Evolutionary conservation across 1,284 basidiomycete genomes (phyloP), one percentile per base, ranked within the genome.

Genomic region (Microbotryum violaceum): DNA sequence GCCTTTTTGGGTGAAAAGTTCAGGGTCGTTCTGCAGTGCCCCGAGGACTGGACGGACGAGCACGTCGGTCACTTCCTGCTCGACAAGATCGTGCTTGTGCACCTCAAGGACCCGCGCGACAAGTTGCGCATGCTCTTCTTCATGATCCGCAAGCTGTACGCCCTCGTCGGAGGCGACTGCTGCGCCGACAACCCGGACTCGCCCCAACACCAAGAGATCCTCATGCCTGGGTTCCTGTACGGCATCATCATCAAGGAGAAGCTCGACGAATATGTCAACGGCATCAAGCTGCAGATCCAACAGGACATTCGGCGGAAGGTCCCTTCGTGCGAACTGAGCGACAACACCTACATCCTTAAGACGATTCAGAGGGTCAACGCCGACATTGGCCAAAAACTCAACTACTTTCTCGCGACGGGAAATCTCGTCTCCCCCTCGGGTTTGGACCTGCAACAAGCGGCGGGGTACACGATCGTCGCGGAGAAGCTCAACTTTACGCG

Each of bases 401-500:
- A 89, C 23, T 94, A 94, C 74, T 99, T 99, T 81, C 83, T 99
- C 37, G 96, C 96, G 14, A 98, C 96, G 3, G 96, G 96, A 54
- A 98, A 98, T 75, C 80, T 99, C 29, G 83, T 93, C 53, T 97
- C 96, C 8, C 91, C 91, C 0, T 88, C 91, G 0, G 96, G 96
- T 65, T 85, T 99, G 58, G 96, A 98, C 77, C 79, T 99, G 21
- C 94, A 98, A 75, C 96, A 99, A 78, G 88, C 91, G 0, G 88
- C 90, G 20, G 96, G 96, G 52, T 98, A 96, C 78, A 97, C 96
- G 5, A 94, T 99, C 71, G 89, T 98, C 51, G 96, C 94, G 3
- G 96, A 99, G 78, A 98, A 98, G 78, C 82, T 99, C 67, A 99
- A 99, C 77, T 99, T 94, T 84, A 88, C 89, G 73, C 91, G 96